Evolutionary conservation across 2,329 filamentous ascomycete genomes (phyloP).

Genomic region (Arthrobotrys megalospora): DNA sequence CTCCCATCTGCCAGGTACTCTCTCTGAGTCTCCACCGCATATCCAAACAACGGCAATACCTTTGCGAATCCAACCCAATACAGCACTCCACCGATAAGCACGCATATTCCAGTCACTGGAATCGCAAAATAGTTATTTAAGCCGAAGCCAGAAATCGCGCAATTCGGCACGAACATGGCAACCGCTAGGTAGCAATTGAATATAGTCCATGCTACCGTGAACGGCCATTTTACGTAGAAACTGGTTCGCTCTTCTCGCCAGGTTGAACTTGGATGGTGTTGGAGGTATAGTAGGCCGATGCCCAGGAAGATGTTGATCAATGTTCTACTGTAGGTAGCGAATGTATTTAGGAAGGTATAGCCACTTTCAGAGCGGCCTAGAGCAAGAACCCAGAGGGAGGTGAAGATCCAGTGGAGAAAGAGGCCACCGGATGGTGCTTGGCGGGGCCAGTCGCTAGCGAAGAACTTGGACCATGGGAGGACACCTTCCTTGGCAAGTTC

Average conservation of each 20-base stretch:
- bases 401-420: slow-evolving; percentile 78
- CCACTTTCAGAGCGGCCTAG: slow-evolving; percentile 76
- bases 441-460: slow-evolving; percentile 79
- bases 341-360: slow-evolving; percentile 77
- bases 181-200: slow-evolving; percentile 72
- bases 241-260: slow-evolving; percentile 67
- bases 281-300: slow-evolving; percentile 71
- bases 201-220: slow-evolving; percentile 71
- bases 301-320: slow-evolving; percentile 73
- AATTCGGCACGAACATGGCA: slow-evolving; percentile 73
- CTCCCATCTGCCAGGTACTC: slow-evolving; percentile 59
- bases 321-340: slow-evolving; percentile 68
- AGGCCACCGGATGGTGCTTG: slow-evolving; percentile 75
- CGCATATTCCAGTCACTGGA: slow-evolving; percentile 72
- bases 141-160: slow-evolving; percentile 64
- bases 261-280: slow-evolving; percentile 69
- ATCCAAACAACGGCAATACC: slow-evolving; percentile 70
- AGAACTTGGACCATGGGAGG: slow-evolving; percentile 77
- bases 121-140: slow-evolving; percentile 73
- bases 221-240: slow-evolving; percentile 71
- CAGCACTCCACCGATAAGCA: slow-evolving; percentile 70
- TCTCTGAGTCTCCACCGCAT: slow-evolving; percentile 55
- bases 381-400: slow-evolving; percentile 76
- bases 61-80: slow-evolving; percentile 74
- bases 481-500: slow-evolving; percentile 80